Conservation (phyloP, 179 eudicot genomes). For the Patellifolia procumbens region DNA sequence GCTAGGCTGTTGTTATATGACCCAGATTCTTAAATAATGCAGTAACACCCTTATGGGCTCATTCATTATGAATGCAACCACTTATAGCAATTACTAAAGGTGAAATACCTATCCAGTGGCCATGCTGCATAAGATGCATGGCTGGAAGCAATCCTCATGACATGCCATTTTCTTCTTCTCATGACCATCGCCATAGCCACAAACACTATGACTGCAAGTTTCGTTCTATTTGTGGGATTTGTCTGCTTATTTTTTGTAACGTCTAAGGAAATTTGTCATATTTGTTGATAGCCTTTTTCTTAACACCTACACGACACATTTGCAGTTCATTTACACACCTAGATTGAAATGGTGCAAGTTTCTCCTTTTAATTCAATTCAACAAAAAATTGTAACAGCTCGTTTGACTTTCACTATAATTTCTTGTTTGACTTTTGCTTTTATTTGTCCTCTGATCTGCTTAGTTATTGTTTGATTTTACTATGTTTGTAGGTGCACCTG, state of each 20-base stretch:
- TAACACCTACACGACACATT: not conserved
- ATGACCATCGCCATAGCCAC: not conserved
- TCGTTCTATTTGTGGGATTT: not conserved
- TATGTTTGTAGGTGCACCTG: constrained; percentile 65
- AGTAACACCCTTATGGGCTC: too few species aligned
- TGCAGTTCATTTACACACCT: not conserved
- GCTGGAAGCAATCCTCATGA: too few species aligned
- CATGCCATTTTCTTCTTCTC: not conserved
- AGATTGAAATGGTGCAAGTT: too few species aligned
- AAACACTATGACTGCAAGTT: not conserved
- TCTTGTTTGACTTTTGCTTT: not conserved
- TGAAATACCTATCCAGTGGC: too few species aligned
- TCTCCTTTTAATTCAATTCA: not conserved
- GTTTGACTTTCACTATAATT: not conserved
- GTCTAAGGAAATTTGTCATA: not conserved
- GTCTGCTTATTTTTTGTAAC: not conserved
- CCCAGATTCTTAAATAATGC: too few species aligned
- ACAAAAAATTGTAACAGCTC: not conserved
- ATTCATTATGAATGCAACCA: too few species aligned
- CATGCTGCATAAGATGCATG: too few species aligned
- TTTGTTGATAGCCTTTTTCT: not conserved
- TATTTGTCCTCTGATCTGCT: too few species aligned
- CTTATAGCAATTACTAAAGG: too few species aligned
- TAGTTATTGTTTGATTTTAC: too few species aligned
- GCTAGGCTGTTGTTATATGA: too few species aligned